Percentiles rank a stretch among this genome's conserved stretches.
phyloP scores from a whole-genome alignment of 768 basidiomycete genomes.

The Mycena kentingensis region DNA sequence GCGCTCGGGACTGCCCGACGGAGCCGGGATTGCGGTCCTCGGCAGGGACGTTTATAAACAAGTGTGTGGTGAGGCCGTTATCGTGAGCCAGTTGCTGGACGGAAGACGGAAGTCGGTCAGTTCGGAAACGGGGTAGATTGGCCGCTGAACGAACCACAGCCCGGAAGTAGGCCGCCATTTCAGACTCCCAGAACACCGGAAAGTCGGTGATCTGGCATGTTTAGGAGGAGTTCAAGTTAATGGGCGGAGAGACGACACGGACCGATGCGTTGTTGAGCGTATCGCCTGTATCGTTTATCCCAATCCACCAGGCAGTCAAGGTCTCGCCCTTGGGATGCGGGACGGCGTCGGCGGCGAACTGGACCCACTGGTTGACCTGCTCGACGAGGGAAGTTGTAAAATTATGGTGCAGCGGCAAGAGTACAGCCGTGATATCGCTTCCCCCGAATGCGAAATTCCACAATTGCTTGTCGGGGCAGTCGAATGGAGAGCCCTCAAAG shows the following conservation, averaged over 20 bases:
- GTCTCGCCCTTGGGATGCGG: conserved; percentile 47
- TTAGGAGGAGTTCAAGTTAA: neutral
- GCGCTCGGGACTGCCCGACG: conserved; percentile 36
- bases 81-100: conserved; percentile 42
- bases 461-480: conserved; percentile 47
- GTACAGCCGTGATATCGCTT: conserved; percentile 43
- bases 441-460: conserved; percentile 63
- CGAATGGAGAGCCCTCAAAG: conserved; percentile 43
- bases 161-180: conserved; percentile 51
- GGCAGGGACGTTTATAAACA: conserved; percentile 61
- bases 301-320: conserved; percentile 59
- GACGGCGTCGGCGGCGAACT: conserved; percentile 45
- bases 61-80: conserved; percentile 45
- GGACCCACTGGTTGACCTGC: conserved; percentile 51
- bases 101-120: conserved; percentile 10
- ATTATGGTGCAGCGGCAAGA: conserved; percentile 52
- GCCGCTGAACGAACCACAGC: conserved; percentile 55
- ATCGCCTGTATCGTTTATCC: conserved; percentile 61
- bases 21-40: conserved; percentile 48
- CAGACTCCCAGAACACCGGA: conserved; percentile 49
- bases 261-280: conserved; percentile 42
- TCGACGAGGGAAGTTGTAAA: conserved; percentile 50
- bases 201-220: conserved; percentile 47
- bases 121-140: too few relatives aligned
- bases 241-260: neutral